Base-by-base conservation (phyloP, 495 filamentous ascomycete species). In the Aspergillus ellipticus region DNA sequence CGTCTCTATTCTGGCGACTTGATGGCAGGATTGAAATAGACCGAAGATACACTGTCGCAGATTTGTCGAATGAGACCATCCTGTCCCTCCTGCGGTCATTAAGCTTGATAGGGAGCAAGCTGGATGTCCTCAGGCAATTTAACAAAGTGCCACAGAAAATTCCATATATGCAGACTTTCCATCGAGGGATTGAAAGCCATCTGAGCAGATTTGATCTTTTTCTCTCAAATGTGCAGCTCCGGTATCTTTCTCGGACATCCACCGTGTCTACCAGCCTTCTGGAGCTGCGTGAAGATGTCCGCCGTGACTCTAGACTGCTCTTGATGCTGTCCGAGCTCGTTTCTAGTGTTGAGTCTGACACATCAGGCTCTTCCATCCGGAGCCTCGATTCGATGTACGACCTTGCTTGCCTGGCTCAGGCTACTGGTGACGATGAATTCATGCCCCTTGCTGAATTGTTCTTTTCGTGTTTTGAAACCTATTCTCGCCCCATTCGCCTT, bases 391-490 rank as follows among this genome's bases (percentile, higher is more conserved):
- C 85, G 3, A 73, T 98, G 0, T 95, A 83, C 58, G 83, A 89
- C 26, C 69, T 80, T 6, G 80, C 85, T 2, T 87, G 85, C 61
- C 73, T 79, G 33, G 78, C 82, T 5, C 91, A 97, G 66, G 78
- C 89, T 53, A 79, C 81, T 39, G 88, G 87, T 1, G 80, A 88
- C 48, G 74, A 76, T 4, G 67, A 61, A 17, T 95, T 87, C 61
- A 64, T 68, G 24, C 81, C 78, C 42, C 77, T 92, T 15, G 82
- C 81, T 9, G 70, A 71, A 4, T 72, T 96, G 10, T 95, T 97
- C 70, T 87, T 94, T 47, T 78, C 85, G 22, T 95, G 90, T 65
- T 89, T 96, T 33, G 82, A 86, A 55, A 85, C 89, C 3, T 97
- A 96, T 66, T 78, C 93, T 24, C 83, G 82, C 11, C 89, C 91